Base-by-base conservation (phyloP, 371 early-diverging fungal genomes). In the Mucor irregularis region DNA sequence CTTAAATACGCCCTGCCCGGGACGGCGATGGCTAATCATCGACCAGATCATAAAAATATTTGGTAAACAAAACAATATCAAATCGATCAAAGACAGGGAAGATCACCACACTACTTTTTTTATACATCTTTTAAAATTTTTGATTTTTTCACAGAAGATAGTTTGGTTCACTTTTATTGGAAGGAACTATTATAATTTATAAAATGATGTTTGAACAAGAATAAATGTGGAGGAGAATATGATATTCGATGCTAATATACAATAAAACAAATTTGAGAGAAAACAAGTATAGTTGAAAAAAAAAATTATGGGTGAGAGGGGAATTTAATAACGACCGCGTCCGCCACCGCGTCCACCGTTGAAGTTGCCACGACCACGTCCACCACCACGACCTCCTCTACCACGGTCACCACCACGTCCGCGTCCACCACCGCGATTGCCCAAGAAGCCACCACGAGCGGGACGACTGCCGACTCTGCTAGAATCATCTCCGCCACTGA, bases 391-490 rank as follows among this genome's bases (percentile, higher is more conserved):
- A 49, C 81, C 62, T 28, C 67, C 48, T 5, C 74, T 52, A 38
- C 62, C 71, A 45, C 53, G 34, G 19, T 71, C 55, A 26, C 74
- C 68, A 35, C 78, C 70, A 37, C 81, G 64, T 37, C 81, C 77
- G 40, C 77, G 72, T 16, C 82, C 58, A 54, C 76, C 64, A 33
- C 81, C 78, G 45, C 82, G 64, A 19, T 58, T 56, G 35, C 79
- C 78, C 44, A 72, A 62, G 54, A 73, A 64, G 30, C 78, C 69
- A 56, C 82, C 71, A 38, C 74, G 61, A 34, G 76, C 64, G 35
- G 82, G 76, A 51, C 77, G 48, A 43, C 77, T 72, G 45, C 81
- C 74, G 25, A 82, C 69, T 54, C 80, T 68, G 25, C 68, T 62
- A 35, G 49, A 39, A 28, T 65, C 65, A 51, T 60, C 73, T 60